These are phyloP conservation scores for Aspergillus glaucus DNA, from an alignment of 2,329 filamentous ascomycete species.

Conservation along the genomic window DNA sequence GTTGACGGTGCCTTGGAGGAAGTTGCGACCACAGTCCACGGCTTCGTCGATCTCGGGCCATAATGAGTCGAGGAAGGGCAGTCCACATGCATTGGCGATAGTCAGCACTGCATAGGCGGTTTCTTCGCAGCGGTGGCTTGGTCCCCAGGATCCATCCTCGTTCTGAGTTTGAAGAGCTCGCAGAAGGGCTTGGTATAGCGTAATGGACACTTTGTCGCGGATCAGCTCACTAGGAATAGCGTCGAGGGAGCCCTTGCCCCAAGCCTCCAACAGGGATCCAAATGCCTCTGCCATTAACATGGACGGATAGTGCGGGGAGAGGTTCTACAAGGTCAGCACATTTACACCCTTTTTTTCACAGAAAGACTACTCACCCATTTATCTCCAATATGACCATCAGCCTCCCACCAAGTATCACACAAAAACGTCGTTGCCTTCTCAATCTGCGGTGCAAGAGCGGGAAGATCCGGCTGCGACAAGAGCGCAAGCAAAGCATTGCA, in stretches of 20 bases:
- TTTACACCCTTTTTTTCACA: neutral
- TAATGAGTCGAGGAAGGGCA: neutral
- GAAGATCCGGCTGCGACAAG: slow-evolving; percentile 15
- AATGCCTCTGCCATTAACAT: slow-evolving; percentile 17
- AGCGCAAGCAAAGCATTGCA: slow-evolving; percentile 29
- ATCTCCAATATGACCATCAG: slow-evolving; percentile 16
- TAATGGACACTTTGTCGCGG: slow-evolving; percentile 3
- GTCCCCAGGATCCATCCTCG: slow-evolving; percentile 12
- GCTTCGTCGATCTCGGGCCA: neutral
- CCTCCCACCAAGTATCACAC: slow-evolving; percentile 17
- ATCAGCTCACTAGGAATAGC: slow-evolving; percentile 1
- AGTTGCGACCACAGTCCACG: neutral
- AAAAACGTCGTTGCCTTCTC: slow-evolving; percentile 21
- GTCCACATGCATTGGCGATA: slow-evolving; percentile 5
- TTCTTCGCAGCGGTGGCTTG: slow-evolving; percentile 9
- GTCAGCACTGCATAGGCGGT: slow-evolving; percentile 14
- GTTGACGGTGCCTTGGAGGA: neutral
- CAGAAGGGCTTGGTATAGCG: slow-evolving; percentile 2
- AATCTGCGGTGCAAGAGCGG: slow-evolving; percentile 15
- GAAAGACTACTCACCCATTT: slow-evolving; percentile 20
- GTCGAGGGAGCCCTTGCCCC: slow-evolving; percentile 4
- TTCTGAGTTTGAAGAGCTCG: slow-evolving; percentile 6
- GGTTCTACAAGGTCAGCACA: slow-evolving; percentile 5
- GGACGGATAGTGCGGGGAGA: slow-evolving; percentile 9
- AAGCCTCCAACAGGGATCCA: slow-evolving; percentile 3